Evolutionary conservation across 2,329 filamentous ascomycete species (phyloP), one percentile per base, ranked within the genome.

Genomic region (Fusarium floridanum): DNA sequence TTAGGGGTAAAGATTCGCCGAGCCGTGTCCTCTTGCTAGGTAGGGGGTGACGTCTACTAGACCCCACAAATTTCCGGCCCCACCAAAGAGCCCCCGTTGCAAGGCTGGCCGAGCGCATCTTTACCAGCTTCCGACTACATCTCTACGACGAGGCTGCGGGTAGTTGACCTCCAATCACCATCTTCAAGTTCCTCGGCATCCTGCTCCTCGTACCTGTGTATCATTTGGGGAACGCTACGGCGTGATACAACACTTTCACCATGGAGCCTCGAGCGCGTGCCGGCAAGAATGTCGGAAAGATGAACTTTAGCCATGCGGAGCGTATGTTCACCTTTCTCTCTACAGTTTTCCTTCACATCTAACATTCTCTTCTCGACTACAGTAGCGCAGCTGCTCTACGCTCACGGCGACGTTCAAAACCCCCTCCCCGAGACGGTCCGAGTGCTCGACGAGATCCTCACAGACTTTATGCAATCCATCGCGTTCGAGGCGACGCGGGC

Each of bases 401-500:
- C 93, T 69, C 93, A 94, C 81, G 95, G 95, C 81, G 95, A 97
- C 83, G 90, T 93, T 66, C 87, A 89, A 68, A 88, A 93, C 65
- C 94, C 95, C 1, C 91, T 98, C 29, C 92, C 94, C 20, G 91
- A 95, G 81, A 98, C 95, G 11, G 89, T 98, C 70, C 92, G 93
- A 71, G 90, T 96, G 61, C 92, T 98, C 61, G 97, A 98, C 86
- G 95, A 98, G 85, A 96, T 98, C 77, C 91, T 98, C 71, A 98
- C 95, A 72, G 97, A 98, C 86, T 98, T 97, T 87, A 94, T 98
- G 82, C 95, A 97, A 81, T 95, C 97, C 82, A 92, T 97, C 64
- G 96, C 94, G 84, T 97, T 97, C 85, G 93, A 95, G 81, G 96
- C 97, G 5, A 94, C 95, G 6, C 91, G 94, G 53, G 92, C 93